These are phyloP conservation scores for Arabidopsis hybrid DNA, from an alignment of 441 rosid species.

Conservation along the genomic window DNA sequence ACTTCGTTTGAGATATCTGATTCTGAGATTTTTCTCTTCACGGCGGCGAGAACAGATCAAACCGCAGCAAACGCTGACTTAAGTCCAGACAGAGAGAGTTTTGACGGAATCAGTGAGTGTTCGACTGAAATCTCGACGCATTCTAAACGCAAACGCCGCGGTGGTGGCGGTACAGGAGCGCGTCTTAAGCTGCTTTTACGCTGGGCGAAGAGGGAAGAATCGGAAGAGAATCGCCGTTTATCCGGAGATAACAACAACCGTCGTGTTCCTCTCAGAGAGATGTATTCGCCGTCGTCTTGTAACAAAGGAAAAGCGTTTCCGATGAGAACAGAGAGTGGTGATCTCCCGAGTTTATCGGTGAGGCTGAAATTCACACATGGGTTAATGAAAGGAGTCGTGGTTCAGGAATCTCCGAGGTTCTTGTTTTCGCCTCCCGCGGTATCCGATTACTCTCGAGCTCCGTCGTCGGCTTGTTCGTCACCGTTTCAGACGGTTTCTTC, in stretches of 20 bases:
- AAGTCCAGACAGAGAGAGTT: conserved; percentile 53
- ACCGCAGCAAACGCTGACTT: conserved; percentile 40
- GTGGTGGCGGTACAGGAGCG: conserved; percentile 47
- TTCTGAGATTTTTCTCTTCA: conserved; percentile 80
- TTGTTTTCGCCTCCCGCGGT: conserved; percentile 53
- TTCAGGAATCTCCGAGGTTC: conserved; percentile 59
- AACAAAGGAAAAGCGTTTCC: conserved; percentile 53
- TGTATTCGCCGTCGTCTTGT: conserved; percentile 46
- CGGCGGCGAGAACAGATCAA: conserved; percentile 51
- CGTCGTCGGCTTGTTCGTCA: conserved; percentile 43
- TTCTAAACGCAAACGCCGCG: conserved; percentile 50
- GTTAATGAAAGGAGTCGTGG: conserved; percentile 74
- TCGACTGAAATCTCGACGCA: conserved; percentile 43
- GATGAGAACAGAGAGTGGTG: conserved; percentile 47
- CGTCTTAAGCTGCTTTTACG: conserved; percentile 72
- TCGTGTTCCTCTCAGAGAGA: conserved; percentile 75
- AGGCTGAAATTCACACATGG: conserved; percentile 69
- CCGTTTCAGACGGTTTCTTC: conserved; percentile 42
- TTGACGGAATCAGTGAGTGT: conserved; percentile 58
- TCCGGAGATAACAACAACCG: conserved; percentile 48
- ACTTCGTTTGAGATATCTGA: conserved; percentile 85
- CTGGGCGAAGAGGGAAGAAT: conserved; percentile 65
- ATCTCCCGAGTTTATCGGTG: conserved; percentile 80
- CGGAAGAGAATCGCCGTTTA: conserved; percentile 45
- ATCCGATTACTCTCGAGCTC: conserved; percentile 51